Evolutionary conservation across 768 basidiomycete genomes (phyloP), one percentile per base, ranked within the genome.

Genomic region (Termitomyces sp.): DNA sequence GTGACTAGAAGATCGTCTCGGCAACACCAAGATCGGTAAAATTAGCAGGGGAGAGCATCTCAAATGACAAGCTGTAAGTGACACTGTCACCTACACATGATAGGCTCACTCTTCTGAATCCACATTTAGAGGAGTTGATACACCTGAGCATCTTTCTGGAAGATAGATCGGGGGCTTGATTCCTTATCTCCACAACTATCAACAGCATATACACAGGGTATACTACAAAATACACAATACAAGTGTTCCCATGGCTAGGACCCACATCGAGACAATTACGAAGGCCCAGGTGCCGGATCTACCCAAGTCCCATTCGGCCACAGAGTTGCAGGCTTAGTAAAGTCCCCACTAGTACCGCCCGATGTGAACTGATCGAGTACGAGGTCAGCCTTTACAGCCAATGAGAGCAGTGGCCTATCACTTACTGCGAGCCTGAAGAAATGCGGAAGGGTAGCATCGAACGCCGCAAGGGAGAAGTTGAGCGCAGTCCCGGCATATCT

Each of bases 271-370:
- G 37, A 26, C 4, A 50, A 47, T 65, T 58, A 74, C 31, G 87
- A 85, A 49, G 87, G 76, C n/a, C 91, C 92, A 11, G 83, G 75
- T 19, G 75, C 69, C 23, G 93, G 84, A 66, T 91, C 79, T 43
- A 83, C 76, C 89, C 89, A 94, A 15, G 89, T 91, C 50, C 88
- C 87, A 67, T 94, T 93, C 2, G 85, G 82, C 76, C 82, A 87
- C 51, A 89, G 71, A 3, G 80, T 84, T 7, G 88, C 90, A 6
- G 91, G 77, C 75, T 80, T 88, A 0, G 92, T 91, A 63, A 88
- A 94, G 69, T 93, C 91, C 15, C 89, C 91, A 11, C 79, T 66
- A 17, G 62, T 64, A 17, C 75, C 77, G 1, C 68, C 63, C 15
- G 65, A 78, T 17, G 74, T 78, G 54, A 78, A 83, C 85, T 88